phyloP scores from a whole-genome alignment of 306 rosid genomes.

The Abrus precatorius region DNA sequence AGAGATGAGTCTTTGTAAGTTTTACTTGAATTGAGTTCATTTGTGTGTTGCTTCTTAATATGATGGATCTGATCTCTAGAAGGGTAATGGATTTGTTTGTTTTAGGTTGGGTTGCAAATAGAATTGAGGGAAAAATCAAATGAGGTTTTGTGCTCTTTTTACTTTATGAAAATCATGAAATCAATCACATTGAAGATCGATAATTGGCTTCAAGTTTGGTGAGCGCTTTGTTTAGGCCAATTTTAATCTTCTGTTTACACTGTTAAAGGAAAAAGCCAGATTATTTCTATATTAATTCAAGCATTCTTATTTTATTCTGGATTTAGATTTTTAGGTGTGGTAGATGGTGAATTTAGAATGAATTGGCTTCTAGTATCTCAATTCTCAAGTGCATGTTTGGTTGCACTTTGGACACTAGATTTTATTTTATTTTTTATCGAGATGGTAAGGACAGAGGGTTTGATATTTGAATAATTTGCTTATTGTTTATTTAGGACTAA shows the following conservation, averaged over 20 bases:
- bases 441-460: background rate
- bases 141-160: background rate
- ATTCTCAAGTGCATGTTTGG: background rate
- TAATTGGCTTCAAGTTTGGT: constrained; percentile 10
- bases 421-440: background rate
- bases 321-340: constrained; percentile 21
- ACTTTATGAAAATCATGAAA: background rate
- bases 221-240: constrained; percentile 15
- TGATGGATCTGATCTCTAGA: constrained; percentile 32
- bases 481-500: background rate
- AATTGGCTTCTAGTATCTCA: background rate
- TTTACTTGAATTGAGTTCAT: constrained; percentile 24
- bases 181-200: background rate
- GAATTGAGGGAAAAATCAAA: constrained; percentile 26
- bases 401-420: background rate
- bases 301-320: background rate
- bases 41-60: background rate
- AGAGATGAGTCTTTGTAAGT: background rate
- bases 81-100: constrained; percentile 20
- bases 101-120: constrained; percentile 23
- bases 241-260: background rate
- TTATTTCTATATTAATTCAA: background rate
- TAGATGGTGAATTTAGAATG: no score
- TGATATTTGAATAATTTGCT: background rate
- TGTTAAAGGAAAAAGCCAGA: background rate